These are phyloP conservation scores for Penicillium sp. DNA, from an alignment of 2,329 filamentous ascomycete genomes.

Conservation along the genomic window DNA sequence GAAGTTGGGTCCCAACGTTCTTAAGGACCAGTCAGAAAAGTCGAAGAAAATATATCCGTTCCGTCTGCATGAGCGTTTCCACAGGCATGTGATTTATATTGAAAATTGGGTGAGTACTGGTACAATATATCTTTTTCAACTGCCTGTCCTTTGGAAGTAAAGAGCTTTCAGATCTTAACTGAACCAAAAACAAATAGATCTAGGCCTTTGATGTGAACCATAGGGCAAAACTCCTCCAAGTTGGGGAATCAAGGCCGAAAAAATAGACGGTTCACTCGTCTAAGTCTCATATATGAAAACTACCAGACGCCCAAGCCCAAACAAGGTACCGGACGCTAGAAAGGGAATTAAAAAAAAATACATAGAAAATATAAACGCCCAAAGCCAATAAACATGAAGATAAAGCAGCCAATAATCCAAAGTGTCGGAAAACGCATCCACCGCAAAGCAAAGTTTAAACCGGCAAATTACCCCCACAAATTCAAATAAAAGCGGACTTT, in stretches of 20 bases:
- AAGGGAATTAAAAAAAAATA: background rate
- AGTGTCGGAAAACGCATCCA: background rate
- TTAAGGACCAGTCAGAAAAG: background rate
- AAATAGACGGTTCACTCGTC: background rate
- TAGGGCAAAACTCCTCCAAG: background rate
- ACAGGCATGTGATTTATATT: conserved; percentile 4
- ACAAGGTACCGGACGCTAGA: conserved; percentile 13
- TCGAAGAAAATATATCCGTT: background rate
- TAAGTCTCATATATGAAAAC: background rate
- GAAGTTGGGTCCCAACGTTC: conserved; percentile 6
- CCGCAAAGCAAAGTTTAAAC: conserved; percentile 2
- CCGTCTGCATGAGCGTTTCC: background rate
- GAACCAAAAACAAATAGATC: background rate
- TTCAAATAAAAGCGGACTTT: background rate
- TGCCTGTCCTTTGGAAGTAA: background rate
- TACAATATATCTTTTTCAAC: background rate
- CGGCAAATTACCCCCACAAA: background rate
- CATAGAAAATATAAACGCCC: background rate
- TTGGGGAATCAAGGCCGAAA: background rate
- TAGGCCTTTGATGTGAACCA: background rate
- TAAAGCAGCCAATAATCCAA: background rate
- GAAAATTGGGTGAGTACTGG: background rate
- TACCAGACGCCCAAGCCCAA: conserved; percentile 3
- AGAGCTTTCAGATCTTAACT: background rate
- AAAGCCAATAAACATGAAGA: background rate